A percentile compares a stretch with the other conserved stretches of the same genome.
Evolutionary conservation across 371 early-diverging fungal genomes (phyloP).

Genomic region (Actinomucor elegans): DNA sequence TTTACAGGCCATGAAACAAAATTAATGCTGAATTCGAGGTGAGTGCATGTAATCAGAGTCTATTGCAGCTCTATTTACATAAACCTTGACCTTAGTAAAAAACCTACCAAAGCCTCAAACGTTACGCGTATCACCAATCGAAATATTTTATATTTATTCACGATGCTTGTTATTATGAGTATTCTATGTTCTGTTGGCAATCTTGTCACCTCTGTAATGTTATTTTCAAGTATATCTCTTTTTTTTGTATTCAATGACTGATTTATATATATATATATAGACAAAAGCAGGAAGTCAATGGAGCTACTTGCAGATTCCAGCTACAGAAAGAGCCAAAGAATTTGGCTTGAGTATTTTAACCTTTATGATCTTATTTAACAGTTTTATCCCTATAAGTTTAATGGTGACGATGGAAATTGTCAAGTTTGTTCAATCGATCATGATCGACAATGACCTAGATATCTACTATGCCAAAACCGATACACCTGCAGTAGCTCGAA

Average conservation of each 20-base stretch:
- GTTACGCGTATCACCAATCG: conserved; percentile 89
- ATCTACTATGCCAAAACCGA: conserved; percentile 83
- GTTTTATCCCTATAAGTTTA: conserved; percentile 89
- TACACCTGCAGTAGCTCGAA: conserved; percentile 83
- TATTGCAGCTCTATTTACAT: background rate
- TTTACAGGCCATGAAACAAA: conserved; percentile 92
- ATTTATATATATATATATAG: background rate
- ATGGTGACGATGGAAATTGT: conserved; percentile 93
- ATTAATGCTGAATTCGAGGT: conserved; percentile 84
- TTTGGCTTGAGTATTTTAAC: conserved; percentile 78
- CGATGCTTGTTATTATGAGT: conserved; percentile 81
- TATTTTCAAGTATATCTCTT: too few species aligned
- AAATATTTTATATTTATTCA: conserved; percentile 90
- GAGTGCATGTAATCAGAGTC: too few species aligned
- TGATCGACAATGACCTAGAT: conserved; percentile 83
- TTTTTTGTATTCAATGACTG: too few species aligned
- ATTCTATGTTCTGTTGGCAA: conserved; percentile 80
- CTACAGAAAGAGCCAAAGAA: conserved; percentile 35
- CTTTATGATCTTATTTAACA: conserved; percentile 87
- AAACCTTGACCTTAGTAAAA: too few species aligned
- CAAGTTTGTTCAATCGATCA: conserved; percentile 76
- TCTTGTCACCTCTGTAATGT: conserved; percentile 50
- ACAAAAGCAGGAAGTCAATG: conserved; percentile 15
- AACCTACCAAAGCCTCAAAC: conserved; percentile 50
- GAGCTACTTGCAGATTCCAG: conserved; percentile 32